Base-by-base conservation (phyloP, 1,284 basidiomycete genomes). In the Sporisorium exsertum region DNA sequence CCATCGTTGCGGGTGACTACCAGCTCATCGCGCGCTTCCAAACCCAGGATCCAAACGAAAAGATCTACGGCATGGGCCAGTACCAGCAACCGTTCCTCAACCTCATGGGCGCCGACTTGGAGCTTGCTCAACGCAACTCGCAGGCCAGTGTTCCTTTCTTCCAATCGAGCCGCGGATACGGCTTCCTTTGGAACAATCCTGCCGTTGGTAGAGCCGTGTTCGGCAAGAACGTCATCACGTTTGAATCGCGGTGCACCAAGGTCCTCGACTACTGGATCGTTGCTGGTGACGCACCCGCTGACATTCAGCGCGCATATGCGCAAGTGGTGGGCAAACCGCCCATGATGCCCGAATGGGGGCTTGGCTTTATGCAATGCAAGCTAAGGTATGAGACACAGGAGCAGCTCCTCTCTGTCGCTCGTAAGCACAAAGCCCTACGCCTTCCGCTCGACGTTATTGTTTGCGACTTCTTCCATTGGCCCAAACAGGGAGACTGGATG, bases 381-480 rank as follows among this genome's bases (percentile, higher is more conserved):
- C 50, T 72, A 0, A 53, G 69, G 15, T 72, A 72, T 47, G 52
- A 72, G 47, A 66, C 69, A 2, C 69, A 72, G 32, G 58, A 72
- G 12, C 51, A 72, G 37, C 56, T 72, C 5, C 58, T 72, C 12
- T 33, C 26, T 3, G 69, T 72, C 0, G 69, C 64, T 24, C 35
- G 69, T 12, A 61, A 72, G 58, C 58, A 72, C 40, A 57, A 58
- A n/a, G 22, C 47, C 3, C 64, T 64, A 15, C 58, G 58, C 1
- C 43, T 72, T 0, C 69, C 69, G 6, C 58, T 72, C 33, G 69
- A 66, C 35, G 57, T 66, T 4, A 66, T 72, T 42, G 43, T 72
- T 7, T 55, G 53, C 53, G 69, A 72, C 27, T 72, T 72, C n/a
- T 72, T 72, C 54, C 69, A 72, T 45, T 72, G 69, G 69, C 58